Percentiles rank a stretch among this genome's conserved stretches.
phyloP scores from a whole-genome alignment of 1,139 yeast genomes.

The Diutina sp. region DNA sequence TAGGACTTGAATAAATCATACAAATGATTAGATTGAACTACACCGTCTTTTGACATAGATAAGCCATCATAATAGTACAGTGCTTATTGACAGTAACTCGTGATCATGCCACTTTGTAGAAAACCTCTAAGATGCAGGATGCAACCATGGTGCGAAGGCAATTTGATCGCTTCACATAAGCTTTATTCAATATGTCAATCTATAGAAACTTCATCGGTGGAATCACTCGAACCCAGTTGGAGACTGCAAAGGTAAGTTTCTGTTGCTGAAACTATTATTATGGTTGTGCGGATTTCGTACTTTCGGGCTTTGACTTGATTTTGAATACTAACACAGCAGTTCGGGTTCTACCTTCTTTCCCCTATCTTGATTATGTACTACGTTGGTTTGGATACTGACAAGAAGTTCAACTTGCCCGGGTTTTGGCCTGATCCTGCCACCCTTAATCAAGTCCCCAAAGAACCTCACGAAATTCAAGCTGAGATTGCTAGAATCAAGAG shows the following conservation, averaged over 20 bases:
- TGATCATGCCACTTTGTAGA: not conserved
- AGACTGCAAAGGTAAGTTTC: constrained; percentile 50
- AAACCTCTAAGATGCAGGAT: not conserved
- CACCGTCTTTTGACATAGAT: not conserved
- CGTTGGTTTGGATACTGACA: constrained; percentile 82
- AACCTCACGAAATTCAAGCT: constrained; percentile 82
- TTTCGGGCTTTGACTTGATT: not conserved
- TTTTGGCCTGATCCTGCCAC: constrained; percentile 97
- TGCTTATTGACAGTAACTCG: not conserved
- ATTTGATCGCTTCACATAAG: not conserved
- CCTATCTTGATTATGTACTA: constrained; percentile 88
- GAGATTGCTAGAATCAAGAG: constrained; percentile 78
- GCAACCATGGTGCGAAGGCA: not conserved
- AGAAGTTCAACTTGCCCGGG: constrained; percentile 83
- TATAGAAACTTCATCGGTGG: constrained; percentile 22
- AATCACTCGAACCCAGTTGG: constrained; percentile 48
- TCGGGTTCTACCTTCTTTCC: constrained; percentile 73
- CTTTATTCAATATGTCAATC: constrained; percentile 9
- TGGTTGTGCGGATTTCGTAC: not conserved
- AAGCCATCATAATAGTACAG: too few relatives aligned
- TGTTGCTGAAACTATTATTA: not conserved
- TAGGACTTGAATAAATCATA: not conserved
- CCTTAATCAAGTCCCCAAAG: constrained; percentile 81
- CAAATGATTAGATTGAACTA: not conserved
- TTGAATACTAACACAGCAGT: constrained; percentile 26